A percentile compares a stretch with the other conserved stretches of the same genome.
Evolutionary conservation across 345 rosid genomes (phyloP).

Genomic region (Rhizophora mangle): DNA sequence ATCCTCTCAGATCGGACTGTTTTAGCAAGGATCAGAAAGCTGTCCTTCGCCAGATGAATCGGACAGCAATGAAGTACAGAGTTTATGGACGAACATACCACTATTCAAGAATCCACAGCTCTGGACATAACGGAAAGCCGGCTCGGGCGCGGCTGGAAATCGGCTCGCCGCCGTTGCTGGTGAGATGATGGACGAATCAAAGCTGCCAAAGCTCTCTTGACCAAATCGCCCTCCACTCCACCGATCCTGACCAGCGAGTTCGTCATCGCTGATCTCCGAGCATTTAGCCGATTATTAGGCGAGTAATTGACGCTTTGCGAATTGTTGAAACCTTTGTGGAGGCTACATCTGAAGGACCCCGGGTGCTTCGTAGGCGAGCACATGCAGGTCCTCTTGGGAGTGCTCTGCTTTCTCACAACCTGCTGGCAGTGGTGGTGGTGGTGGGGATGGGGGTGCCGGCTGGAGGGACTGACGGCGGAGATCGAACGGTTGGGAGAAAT

Average conservation of each 20-base stretch:
- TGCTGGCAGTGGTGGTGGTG: not conserved
- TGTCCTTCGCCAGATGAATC: not conserved
- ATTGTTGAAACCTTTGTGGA: constrained; percentile 41
- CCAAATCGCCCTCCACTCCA: constrained; percentile 65
- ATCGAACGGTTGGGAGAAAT: constrained; percentile 52
- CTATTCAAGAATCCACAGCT: constrained; percentile 29
- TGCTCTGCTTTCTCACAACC: constrained; percentile 30
- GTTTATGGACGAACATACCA: not conserved
- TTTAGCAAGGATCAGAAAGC: not conserved
- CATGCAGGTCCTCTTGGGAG: constrained; percentile 52
- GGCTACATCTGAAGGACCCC: constrained; percentile 77
- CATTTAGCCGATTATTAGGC: constrained; percentile 49
- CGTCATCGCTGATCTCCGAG: constrained; percentile 66
- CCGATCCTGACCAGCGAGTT: constrained; percentile 71
- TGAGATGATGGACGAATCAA: constrained; percentile 57
- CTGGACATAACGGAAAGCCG: constrained; percentile 50
- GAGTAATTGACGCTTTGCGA: constrained; percentile 26
- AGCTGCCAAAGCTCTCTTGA: constrained; percentile 49
- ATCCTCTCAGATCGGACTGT: not conserved
- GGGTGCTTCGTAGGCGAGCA: constrained; percentile 74
- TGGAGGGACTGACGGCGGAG: constrained; percentile 30
- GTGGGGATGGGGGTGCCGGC: constrained; percentile 11
- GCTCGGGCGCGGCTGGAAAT: constrained; percentile 68
- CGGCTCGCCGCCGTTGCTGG: constrained; percentile 46
- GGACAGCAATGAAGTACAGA: not conserved